Evolutionary conservation across 371 early-diverging fungal species (phyloP), one percentile per base, ranked within the genome.

Genomic region (Mucor saturninus): DNA sequence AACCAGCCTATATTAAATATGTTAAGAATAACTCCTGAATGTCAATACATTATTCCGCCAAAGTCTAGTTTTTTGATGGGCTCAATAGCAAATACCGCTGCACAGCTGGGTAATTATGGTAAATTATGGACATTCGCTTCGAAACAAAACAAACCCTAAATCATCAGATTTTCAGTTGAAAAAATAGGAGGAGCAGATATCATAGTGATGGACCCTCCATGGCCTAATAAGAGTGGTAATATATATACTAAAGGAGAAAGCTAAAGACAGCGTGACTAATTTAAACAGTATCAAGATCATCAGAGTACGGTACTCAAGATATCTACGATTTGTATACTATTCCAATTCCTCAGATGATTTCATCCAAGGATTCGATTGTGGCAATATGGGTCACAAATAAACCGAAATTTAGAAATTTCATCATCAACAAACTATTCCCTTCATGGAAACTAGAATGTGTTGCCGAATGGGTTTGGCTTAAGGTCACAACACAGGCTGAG

Each of bases 351-450:
- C 55, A 69, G 1, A 67, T 89, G 52, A 39, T 84, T 1, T 26
- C 57, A 1, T 32, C 55, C 5, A 69, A 70, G 13, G 59, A 67
- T 26, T 43, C 51, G n/a, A 38, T 88, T 6, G 83, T 91, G 1
- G 89, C 86, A 1, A 83, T 91, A 2, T 93, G 93, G 93, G 86
- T 93, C 10, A 91, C 91, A 8, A 91, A 93, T 61, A 83, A 86
- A 43, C 87, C 87, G 15, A 87, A 87, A 38, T 79, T 82, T 54
- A 70, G 76, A 8, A 73, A 66, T 0, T 85, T 91, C 39, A 83
- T 91, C 4, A 45, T 69, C 1, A 77, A 90, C 9, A 91, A 90
- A 69, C 75, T 93, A 49, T 87, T 91, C 64, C 79, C 83, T 1
- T 75, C 86, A 4, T 93, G 91, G 91, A 75, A 82, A 2, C 39